Percentiles rank a stretch among this genome's conserved stretches.
Evolutionary conservation across 2,329 filamentous ascomycete genomes (phyloP).

Genomic region (Thielaviopsis euricoi): DNA sequence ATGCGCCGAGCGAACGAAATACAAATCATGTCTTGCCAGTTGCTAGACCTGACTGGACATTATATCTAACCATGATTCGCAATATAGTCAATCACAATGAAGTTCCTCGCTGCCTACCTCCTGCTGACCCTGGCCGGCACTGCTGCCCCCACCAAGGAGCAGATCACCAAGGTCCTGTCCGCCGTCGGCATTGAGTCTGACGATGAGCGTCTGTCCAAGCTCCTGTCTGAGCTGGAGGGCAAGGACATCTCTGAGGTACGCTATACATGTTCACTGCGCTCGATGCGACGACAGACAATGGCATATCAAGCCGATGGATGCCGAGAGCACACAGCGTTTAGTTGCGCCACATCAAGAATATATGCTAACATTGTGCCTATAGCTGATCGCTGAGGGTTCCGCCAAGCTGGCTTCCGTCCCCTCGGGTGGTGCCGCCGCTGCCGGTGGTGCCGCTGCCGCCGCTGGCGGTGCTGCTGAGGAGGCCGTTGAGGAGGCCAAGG

Average conservation of each 20-base stretch:
- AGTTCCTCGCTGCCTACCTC: constrained; percentile 98
- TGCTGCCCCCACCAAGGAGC: constrained; percentile 64
- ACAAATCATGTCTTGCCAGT: not conserved
- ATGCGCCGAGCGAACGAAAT: not conserved
- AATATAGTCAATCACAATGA: constrained; percentile 56
- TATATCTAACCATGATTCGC: not conserved
- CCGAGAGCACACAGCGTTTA: not conserved
- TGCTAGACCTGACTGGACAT: too few species aligned
- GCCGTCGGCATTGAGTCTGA: constrained; percentile 94
- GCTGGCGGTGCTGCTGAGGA: constrained; percentile 49
- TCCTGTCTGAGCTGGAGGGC: constrained; percentile 81
- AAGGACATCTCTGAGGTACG: constrained; percentile 87
- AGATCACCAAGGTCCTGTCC: constrained; percentile 78
- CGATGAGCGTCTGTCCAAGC: constrained; percentile 64
- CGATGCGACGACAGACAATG: too few species aligned
- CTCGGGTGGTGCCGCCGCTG: constrained; percentile 67
- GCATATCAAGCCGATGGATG: not conserved
- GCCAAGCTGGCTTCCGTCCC: constrained; percentile 95
- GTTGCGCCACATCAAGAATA: not conserved
- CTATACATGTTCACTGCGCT: constrained; percentile 4
- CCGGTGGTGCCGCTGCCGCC: constrained; percentile 48
- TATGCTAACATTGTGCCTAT: constrained; percentile 13
- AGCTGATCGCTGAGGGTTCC: constrained; percentile 85
- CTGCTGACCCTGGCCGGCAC: constrained; percentile 92
- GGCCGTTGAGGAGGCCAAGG: constrained; percentile 49